Conservation (phyloP, 306 rosid species). For the Pterocarpus santalinus region DNA sequence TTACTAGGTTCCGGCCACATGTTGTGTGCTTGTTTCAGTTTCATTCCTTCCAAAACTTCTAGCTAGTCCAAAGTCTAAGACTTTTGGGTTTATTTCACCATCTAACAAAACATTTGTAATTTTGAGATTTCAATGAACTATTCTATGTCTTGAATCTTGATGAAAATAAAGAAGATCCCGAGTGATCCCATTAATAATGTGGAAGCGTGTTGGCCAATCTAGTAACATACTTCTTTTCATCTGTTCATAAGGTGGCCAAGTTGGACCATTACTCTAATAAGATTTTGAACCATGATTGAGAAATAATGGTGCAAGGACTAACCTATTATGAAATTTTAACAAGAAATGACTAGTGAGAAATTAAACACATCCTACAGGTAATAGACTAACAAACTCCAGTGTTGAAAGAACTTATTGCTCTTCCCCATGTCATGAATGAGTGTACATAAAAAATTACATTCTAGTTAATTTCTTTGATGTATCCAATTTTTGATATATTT, state of each 20-base stretch:
- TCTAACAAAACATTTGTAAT: constrained; percentile 35
- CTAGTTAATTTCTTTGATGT: no score
- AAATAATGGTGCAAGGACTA: neutral
- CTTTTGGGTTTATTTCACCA: constrained; percentile 39
- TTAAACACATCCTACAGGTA: no score
- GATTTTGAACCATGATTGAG: neutral
- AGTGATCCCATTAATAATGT: constrained; percentile 56
- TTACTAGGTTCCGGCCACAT: constrained; percentile 46
- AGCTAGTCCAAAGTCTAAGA: constrained; percentile 42
- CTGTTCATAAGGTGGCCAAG: constrained; percentile 25
- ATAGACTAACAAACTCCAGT: no score
- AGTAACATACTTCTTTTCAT: constrained; percentile 35
- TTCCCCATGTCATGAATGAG: no score
- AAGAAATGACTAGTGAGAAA: no score
- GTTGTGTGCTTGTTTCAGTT: constrained; percentile 27
- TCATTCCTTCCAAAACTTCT: constrained; percentile 47
- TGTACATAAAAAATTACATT: no score
- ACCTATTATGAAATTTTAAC: neutral
- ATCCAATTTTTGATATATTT: no score
- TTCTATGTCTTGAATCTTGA: constrained; percentile 48
- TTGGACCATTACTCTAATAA: neutral
- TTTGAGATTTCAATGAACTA: constrained; percentile 47
- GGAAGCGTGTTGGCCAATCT: constrained; percentile 49
- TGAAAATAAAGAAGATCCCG: constrained; percentile 70
- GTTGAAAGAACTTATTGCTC: no score